Evolutionary conservation across 2,329 filamentous ascomycete species (phyloP), one percentile per base, ranked within the genome.

Genomic region (Elsinoe arachidis): DNA sequence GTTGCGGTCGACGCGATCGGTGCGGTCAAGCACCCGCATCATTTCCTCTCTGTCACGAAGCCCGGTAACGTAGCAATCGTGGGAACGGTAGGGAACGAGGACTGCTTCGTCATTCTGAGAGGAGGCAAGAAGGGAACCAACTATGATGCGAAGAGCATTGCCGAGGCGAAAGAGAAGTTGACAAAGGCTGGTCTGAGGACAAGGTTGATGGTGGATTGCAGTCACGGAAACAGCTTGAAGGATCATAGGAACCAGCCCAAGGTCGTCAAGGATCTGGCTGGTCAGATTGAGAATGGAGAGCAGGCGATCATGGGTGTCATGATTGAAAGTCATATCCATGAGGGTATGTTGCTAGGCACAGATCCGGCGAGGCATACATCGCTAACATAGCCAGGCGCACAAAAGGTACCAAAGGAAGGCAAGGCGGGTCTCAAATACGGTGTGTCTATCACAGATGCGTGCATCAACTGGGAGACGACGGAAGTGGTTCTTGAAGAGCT

Each of bases 281-380:
- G 88, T 67, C 93, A 99, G 75, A 88, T 99, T 60, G 80, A 85
- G 56, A 82, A 80, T 58, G 93, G 93, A 35, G 92, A 97, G 76
- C 80, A 81, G 2, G 86, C 79, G 51, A 93, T 99, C 68, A 92
- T 96, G 83, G 93, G 93, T 67, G 89, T 97, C 60, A 99, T 99
- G 93, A 95, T 99, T 67, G 93, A 99, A 78, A 95, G 88, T 73
- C 88, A 97, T 73, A 95, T 97, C 75, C 87, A 92, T 67, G 92
- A 96, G 76, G 91, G 88, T 87, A 72, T 67, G 78, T 69, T n/a
- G 10, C 41, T 57, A 12, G 12, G 37, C 39, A 30, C 26, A 34
- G 37, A 47, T 34, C 54, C 37, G 47, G 39, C n/a, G 3, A 11
- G 33, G 35, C 26, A 14, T 46, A 59, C n/a, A n/a, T 12, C 15